Conservation (phyloP, 306 rosid genomes). For the Vicia sativa region DNA sequence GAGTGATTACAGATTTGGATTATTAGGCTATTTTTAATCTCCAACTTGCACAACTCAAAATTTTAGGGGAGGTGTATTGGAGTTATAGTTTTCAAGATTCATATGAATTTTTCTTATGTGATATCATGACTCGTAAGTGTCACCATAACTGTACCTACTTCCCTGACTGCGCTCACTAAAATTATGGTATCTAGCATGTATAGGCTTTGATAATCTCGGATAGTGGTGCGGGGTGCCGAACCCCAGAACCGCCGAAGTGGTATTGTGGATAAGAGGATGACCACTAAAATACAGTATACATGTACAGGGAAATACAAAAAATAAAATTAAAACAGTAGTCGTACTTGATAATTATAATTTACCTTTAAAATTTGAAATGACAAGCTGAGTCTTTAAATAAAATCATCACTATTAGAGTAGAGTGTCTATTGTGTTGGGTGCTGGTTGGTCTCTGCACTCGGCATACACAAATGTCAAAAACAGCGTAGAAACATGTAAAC, state of each 20-base stretch:
- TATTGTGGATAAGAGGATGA: background rate
- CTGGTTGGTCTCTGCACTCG: background rate
- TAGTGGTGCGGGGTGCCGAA: background rate
- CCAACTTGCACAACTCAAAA: background rate
- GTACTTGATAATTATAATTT: too few relatives aligned
- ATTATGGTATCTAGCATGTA: background rate
- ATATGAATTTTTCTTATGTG: slow-evolving; percentile 5
- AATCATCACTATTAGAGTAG: background rate
- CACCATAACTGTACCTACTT: background rate
- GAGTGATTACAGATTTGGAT: background rate
- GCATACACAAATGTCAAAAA: background rate
- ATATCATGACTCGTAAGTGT: background rate
- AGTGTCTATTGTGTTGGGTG: background rate
- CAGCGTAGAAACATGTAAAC: background rate
- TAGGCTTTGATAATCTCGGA: background rate
- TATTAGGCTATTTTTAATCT: slow-evolving; percentile 5
- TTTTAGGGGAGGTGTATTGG: background rate
- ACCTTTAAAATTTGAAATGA: background rate
- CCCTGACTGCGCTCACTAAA: background rate
- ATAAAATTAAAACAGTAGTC: background rate
- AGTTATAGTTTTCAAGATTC: background rate
- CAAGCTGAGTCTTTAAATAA: background rate
- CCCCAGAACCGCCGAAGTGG: background rate
- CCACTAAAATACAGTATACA: background rate
- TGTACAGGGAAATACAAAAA: background rate